These are phyloP conservation scores for Acrodontium crateriforme DNA, from an alignment of 2,329 filamentous ascomycete species.

Conservation along the genomic window DNA sequence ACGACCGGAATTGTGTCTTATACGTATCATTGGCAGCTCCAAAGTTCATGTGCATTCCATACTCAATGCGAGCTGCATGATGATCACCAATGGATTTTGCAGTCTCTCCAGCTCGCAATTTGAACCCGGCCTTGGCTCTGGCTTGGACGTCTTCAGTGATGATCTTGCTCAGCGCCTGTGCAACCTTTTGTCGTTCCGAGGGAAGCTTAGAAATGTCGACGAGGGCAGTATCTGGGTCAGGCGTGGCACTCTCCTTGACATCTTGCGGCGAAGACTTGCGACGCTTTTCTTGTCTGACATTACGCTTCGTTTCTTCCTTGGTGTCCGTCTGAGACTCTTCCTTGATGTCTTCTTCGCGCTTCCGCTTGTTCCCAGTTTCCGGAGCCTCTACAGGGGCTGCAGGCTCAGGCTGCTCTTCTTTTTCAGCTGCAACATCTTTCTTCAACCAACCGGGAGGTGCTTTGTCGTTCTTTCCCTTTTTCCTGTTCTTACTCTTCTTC, in stretches of 20 bases:
- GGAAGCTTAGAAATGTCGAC: slow-evolving; percentile 38
- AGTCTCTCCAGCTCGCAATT: slow-evolving; percentile 49
- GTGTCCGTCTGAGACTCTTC: slow-evolving; percentile 6
- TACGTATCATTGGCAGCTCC: slow-evolving; percentile 42
- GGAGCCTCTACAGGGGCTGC: slow-evolving; percentile 3
- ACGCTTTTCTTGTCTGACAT: slow-evolving; percentile 20
- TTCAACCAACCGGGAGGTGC: slow-evolving; percentile 19
- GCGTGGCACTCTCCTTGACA: slow-evolving; percentile 5
- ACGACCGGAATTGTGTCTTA: slow-evolving; percentile 53
- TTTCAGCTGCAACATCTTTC: slow-evolving; percentile 12
- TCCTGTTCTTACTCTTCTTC: slow-evolving; percentile 49
- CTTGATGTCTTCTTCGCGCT: slow-evolving; percentile 14
- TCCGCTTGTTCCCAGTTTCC: slow-evolving; percentile 19
- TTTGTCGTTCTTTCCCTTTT: slow-evolving; percentile 33
- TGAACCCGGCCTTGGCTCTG: slow-evolving; percentile 50
- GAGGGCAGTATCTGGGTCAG: slow-evolving; percentile 20
- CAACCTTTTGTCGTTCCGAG: slow-evolving; percentile 53
- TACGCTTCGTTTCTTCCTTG: slow-evolving; percentile 6
- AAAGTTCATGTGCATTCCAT: slow-evolving; percentile 44
- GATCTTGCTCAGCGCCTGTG: slow-evolving; percentile 56
- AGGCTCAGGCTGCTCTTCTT: slow-evolving; percentile 4
- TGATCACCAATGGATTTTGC: slow-evolving; percentile 52
- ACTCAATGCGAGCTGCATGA: slow-evolving; percentile 68
- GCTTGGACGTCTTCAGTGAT: slow-evolving; percentile 55
- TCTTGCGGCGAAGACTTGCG: slow-evolving; percentile 23